Percentiles rank a stretch among this genome's conserved stretches.
Conservation (phyloP, 1,139 yeast species). For the Scheffersomyces quercinus region DNA sequence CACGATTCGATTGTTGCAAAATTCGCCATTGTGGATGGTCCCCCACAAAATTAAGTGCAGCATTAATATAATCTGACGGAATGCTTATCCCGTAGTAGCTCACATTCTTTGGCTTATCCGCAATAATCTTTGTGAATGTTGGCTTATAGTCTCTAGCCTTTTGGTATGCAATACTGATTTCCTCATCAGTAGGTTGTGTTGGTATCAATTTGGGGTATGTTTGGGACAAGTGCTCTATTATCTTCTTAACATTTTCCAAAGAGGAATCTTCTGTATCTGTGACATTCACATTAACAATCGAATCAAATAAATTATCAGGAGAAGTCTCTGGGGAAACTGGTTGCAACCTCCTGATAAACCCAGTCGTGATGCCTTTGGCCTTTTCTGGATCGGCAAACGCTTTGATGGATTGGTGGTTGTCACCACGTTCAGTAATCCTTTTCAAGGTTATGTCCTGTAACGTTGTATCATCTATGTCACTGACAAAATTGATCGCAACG, state of each 20-base stretch:
- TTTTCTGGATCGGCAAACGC: slow-evolving; percentile 42
- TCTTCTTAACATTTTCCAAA: slow-evolving; percentile 46
- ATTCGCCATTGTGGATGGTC: slow-evolving; percentile 28
- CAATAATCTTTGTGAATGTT: slow-evolving; percentile 39
- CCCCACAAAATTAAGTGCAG: slow-evolving; percentile 9
- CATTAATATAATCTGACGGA: slow-evolving; percentile 2
- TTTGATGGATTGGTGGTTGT: slow-evolving; percentile 86
- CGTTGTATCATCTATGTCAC: slow-evolving; percentile 24
- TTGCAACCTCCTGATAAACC: slow-evolving; percentile 72
- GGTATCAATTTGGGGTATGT: slow-evolving; percentile 51
- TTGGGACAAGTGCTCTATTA: slow-evolving; percentile 39
- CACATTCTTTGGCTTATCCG: slow-evolving; percentile 13
- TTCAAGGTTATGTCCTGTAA: slow-evolving; percentile 55
- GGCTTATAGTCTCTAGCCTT: slow-evolving; percentile 58
- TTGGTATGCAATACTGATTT: slow-evolving; percentile 43
- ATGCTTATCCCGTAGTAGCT: slow-evolving; percentile 34
- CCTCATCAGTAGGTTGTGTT: slow-evolving; percentile 39
- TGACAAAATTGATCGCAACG: slow-evolving; percentile 72
- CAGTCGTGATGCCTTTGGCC: slow-evolving; percentile 64
- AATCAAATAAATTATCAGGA: slow-evolving; percentile 74
- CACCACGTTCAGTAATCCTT: slow-evolving; percentile 73
- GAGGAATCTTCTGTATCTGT: slow-evolving; percentile 51
- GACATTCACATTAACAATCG: slow-evolving; percentile 52
- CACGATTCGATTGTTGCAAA: slow-evolving; percentile 30
- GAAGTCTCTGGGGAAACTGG: slow-evolving; percentile 42